Evolutionary conservation across 2,329 filamentous ascomycete species (phyloP), one percentile per base, ranked within the genome.

Genomic region (Cercospora berteroae): DNA sequence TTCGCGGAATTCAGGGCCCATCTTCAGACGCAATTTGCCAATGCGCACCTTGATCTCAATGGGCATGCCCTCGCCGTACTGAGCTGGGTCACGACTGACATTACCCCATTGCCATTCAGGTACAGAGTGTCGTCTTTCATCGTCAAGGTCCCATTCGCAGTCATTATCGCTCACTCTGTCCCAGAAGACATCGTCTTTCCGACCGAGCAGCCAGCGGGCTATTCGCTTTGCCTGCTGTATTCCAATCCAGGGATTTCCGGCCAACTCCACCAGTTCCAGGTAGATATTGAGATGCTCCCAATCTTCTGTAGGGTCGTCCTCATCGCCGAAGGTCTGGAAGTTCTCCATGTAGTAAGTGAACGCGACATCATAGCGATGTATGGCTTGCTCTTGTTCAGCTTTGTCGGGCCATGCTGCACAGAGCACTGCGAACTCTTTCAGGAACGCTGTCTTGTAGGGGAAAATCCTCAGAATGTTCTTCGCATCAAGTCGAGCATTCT

Each of bases 271-370:
- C 18, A 98, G 84, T 74, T 97, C 93, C 44, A 93, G 86, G 72
- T 95, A 97, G 63, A 94, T 90, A 68, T 93, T 91, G 50, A 96
- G 83, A 77, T 98, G 91, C 63, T 90, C 89, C 94, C 94, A 99
- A 60, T 84, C 83, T 29, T 83, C 80, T 3, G 76, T 79, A 59
- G 84, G 82, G 29, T 83, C 80, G 3, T 77, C 79, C 10, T 78
- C 79, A 18, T 83, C 79, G 36, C 81, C 79, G 68, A 74, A 73
- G 20, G 33, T 65, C 4, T 71, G 66, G 5, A 71, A 58, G n/a
- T 75, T 70, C n/a, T 69, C 75, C 61, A 64, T 64, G 68, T 84
- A 85, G 70, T 85, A 80, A 4, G 80, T 75, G 52, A 89, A 83
- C 20, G 84, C 84, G 20, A 80, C 77, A 18, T 86, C 81, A 74